Evolutionary conservation across 2,329 filamentous ascomycete genomes (phyloP).

Genomic region (Diatrype stigma): DNA sequence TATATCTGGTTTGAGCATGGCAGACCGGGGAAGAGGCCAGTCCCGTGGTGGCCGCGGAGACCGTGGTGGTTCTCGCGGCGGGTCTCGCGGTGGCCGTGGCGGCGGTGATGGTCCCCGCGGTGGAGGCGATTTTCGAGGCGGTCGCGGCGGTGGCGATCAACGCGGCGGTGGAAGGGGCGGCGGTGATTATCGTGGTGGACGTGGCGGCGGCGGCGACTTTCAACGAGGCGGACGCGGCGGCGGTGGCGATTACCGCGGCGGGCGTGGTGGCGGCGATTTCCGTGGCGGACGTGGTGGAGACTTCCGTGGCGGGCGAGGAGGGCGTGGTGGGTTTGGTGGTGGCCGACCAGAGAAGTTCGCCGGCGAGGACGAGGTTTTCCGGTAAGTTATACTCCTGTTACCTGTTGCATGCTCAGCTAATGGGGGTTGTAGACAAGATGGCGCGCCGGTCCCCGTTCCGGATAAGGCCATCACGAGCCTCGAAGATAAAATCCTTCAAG

Average conservation of each 20-base stretch:
- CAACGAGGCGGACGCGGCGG: slow-evolving; percentile 13
- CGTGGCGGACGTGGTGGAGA: slow-evolving; percentile 10
- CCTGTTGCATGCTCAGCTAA: neutral
- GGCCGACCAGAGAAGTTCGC: slow-evolving; percentile 18
- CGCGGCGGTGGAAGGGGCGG: slow-evolving; percentile 7
- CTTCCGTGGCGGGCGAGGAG: slow-evolving; percentile 18
- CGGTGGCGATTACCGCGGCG: slow-evolving; percentile 12
- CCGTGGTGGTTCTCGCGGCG: slow-evolving; percentile 12
- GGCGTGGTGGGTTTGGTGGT: slow-evolving; percentile 16
- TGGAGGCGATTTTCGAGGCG: slow-evolving; percentile 11
- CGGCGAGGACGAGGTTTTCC: slow-evolving; percentile 23
- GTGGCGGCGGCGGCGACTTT: slow-evolving; percentile 7
- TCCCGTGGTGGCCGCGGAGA: neutral
- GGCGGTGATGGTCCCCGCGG: slow-evolving; percentile 14
- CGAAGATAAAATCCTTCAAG: slow-evolving; percentile 37
- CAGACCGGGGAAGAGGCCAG: neutral
- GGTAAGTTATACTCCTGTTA: slow-evolving; percentile 19
- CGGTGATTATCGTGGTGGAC: slow-evolving; percentile 19
- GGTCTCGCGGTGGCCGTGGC: slow-evolving; percentile 6
- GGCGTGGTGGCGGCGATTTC: slow-evolving; percentile 3
- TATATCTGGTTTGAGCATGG: neutral
- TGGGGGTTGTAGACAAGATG: slow-evolving; percentile 7
- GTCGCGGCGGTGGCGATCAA: slow-evolving; percentile 6
- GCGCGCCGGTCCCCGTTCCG: slow-evolving; percentile 17
- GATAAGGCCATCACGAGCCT: slow-evolving; percentile 30